Evolutionary conservation across 495 filamentous ascomycete species (phyloP).

Genomic region (Tuber aestivum): DNA sequence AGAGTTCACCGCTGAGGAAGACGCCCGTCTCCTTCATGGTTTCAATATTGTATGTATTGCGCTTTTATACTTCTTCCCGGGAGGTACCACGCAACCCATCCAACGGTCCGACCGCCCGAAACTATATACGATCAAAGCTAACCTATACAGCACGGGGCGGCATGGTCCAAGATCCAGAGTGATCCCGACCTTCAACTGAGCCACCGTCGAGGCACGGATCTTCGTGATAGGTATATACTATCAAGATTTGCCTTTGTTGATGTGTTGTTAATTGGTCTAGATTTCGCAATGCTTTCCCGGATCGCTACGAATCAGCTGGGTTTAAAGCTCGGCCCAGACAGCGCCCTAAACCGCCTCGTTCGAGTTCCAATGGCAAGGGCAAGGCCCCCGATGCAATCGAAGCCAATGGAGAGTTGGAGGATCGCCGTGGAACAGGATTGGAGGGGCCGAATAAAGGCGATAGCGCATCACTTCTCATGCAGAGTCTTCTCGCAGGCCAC

Average conservation of each 20-base stretch:
- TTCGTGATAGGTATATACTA: conserved; percentile 40
- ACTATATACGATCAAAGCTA: conserved; percentile 8
- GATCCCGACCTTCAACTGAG: conserved; percentile 34
- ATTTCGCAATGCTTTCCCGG: conserved; percentile 42
- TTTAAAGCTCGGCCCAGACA: conserved; percentile 43
- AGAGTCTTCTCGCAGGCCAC: conserved; percentile 33
- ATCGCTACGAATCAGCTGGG: conserved; percentile 39
- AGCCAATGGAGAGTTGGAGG: conserved; percentile 21
- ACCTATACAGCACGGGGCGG: conserved; percentile 37
- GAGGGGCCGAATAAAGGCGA: conserved; percentile 34
- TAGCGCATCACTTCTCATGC: conserved; percentile 31
- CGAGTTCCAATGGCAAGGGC: conserved; percentile 19
- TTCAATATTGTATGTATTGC: conserved; percentile 36
- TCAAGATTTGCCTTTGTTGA: conserved; percentile 14
- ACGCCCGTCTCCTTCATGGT: conserved; percentile 37
- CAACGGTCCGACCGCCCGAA: background rate
- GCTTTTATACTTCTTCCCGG: background rate
- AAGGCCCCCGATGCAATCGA: conserved; percentile 21
- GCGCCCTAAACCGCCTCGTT: conserved; percentile 36
- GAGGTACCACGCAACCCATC: background rate
- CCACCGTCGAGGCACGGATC: conserved; percentile 42
- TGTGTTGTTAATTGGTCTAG: conserved; percentile 26
- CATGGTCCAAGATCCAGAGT: conserved; percentile 42
- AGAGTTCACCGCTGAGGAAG: conserved; percentile 41
- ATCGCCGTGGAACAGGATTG: conserved; percentile 25